Base-by-base conservation (phyloP, 495 filamentous ascomycete genomes). In the Penicillium arizonense region DNA sequence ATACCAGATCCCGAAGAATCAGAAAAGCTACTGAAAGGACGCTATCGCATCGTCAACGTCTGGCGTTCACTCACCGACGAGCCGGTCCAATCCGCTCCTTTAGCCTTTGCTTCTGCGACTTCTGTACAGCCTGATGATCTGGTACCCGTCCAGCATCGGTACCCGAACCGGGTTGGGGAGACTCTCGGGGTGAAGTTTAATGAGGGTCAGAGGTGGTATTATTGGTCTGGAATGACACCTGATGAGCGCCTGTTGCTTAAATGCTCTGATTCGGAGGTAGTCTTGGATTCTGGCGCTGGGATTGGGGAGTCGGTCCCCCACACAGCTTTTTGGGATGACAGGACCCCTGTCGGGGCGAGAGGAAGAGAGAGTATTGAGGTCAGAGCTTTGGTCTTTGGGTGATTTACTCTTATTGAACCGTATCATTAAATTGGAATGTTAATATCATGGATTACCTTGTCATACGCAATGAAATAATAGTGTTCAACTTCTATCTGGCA, bases 361-460 rank as follows among this genome's bases (percentile, higher is more conserved):
- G 71, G 70, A 14, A 76, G 86, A 63, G 88, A 94, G 78, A 95
- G 90, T 67, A 93, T 96, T 68, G 90, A 95, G 68, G 87, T 96
- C 14, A 77, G 89, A 63, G 87, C 90, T 14, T 75, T 96, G 69
- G 84, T 96, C 10, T 92, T 95, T 79, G 89, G 89, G 0, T 88
- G 57, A 75, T 50, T 55, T 33, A 6, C 10, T 18, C 26, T 34
- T 5, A 5, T 43, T 32, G 23, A 3, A 13, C 12, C 21, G 36
- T 30, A 26, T 18, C 11, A 37, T 30, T 21, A 30, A 28, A 23
- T 18, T 23, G 26, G n/a, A 28, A 30, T 18, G 24, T 18, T 50
- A 28, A 16, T 23, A 26, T 32, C 11, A 44, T 2, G 28, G 9
- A 30, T 0, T 26, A 18, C 18, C 7, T 26, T 7, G 4, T 30